Base-by-base conservation (phyloP, 1,284 basidiomycete genomes). In the Microbotryum lychnidis-dioicae region DNA sequence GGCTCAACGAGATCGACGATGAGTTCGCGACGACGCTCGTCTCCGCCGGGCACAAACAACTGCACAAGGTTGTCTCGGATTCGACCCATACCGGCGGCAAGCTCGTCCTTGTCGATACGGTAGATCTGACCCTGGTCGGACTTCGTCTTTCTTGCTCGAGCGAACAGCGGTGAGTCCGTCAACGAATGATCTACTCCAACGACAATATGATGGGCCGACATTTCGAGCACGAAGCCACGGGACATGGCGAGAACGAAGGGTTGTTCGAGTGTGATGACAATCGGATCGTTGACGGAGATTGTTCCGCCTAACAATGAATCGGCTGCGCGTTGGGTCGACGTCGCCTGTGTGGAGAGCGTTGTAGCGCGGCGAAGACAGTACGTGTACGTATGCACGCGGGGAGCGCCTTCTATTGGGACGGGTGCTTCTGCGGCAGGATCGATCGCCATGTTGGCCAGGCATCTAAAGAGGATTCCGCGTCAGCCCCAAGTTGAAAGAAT, bases 71-170 rank as follows among this genome's bases (percentile, higher is more conserved):
- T 97, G 68, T 90, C 86, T 7, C 94, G 82, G 70, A 97, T 84
- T 37, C 89, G 81, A 50, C 84, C 84, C 84, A 97, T 87, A 0
- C 92, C 90, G 10, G 84, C 83, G 9, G 84, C 82, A 49, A 97
- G 77, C 74, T 98, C 94, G 74, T 98, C 96, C 72, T 86, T 89
- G 79, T 98, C 94, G 63, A 98, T 85, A 27, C 93, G 83, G 77
- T 92, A 97, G 8, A 86, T 74, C 23, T 84, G 72, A 42, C 21
- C 21, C 16, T 50, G 44, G 37, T 53, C 31, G 25, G 29, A 18
- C 4, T 10, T 53, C 7, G 33, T 21, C 33, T 37, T 25, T 29
- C 21, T 29, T 33, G 25, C 18, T 57, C 37, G 37, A 42, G 37
- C 37, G 60, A 42, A 53, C 6, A 25, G 48, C 81, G 73, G 67